Base-by-base conservation (phyloP, 768 basidiomycete genomes). In the Daedalea quercina region DNA sequence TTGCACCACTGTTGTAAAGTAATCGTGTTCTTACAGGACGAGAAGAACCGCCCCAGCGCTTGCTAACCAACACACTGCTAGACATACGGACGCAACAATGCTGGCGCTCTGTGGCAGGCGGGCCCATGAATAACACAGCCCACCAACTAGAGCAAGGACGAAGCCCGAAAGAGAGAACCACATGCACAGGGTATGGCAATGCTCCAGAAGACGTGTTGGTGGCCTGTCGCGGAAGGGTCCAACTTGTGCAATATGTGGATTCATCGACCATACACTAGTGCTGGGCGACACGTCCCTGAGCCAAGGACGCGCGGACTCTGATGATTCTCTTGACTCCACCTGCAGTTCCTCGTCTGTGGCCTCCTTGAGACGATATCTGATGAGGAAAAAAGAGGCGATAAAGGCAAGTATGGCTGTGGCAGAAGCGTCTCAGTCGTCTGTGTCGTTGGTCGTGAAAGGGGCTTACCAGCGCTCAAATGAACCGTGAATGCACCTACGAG, bases 301-400 rank as follows among this genome's bases (percentile, higher is more conserved):
- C 28, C 6, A 31, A 4, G 28, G 15, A 15, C 15, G 37, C 19
- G 1, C 34, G 47, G 42, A 17, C 24, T 33, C 45, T 22, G 73
- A 74, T 59, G 74, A 72, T 24, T 28, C 3, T 28, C 44, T 44
- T 7, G 13, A 37, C 48, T 73, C 70, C 19, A 62, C 70, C 53
- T 77, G 65, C 54, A 62, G 57, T 57, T 79, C 75, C 48, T 79
- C 76, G 2, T 69, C 69, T 24, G 70, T 76, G 7, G 80, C 82
- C 57, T 77, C 77, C 51, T 73, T 69, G 3, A 83, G 66, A 54
- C 77, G 79, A 66, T 80, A 81, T 28, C 75, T 68, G 41, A 81
- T 70, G 28, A 83, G 69, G 55, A 80, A 73, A 65, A 81, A 82
- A 22, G 79, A 76, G 4, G 71, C 80, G 48, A 78, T 60, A 64